Evolutionary conservation across 2,329 filamentous ascomycete genomes (phyloP).

Genomic region (Fusarium udum): DNA sequence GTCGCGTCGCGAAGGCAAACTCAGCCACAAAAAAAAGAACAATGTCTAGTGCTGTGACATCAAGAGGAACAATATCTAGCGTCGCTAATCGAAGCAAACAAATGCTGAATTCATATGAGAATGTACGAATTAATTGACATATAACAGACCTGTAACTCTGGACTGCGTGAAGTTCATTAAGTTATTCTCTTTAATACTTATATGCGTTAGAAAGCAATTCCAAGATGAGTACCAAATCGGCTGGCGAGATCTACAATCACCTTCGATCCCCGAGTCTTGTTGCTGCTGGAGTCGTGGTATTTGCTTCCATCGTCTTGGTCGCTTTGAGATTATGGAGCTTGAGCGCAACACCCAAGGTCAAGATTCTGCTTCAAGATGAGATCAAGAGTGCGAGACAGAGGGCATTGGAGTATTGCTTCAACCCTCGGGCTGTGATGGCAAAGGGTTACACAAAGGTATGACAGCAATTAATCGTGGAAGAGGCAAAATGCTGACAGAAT

Average conservation of each 20-base stretch:
- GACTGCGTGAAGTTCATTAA: accelerated
- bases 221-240: background rate
- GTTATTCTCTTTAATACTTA: accelerated
- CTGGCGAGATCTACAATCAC: accelerated
- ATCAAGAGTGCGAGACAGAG: constrained; percentile 5
- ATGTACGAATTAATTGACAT: accelerated
- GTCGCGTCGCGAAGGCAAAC: background rate
- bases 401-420: constrained; percentile 19
- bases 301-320: accelerated
- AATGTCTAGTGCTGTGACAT: background rate
- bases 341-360: background rate
- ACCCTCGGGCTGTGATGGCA: constrained; percentile 2
- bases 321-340: accelerated
- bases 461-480: accelerated
- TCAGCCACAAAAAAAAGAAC: background rate
- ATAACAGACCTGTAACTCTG: background rate
- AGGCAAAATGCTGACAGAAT: accelerated
- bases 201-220: background rate
- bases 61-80: background rate
- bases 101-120: background rate
- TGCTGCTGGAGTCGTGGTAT: accelerated
- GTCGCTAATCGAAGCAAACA: background rate
- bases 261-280: accelerated
- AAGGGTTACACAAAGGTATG: constrained; percentile 7
- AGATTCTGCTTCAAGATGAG: constrained; percentile 6